These are phyloP conservation scores for Vitis amurensis DNA, from an alignment of 164 flowering plant species.

Conservation along the genomic window DNA sequence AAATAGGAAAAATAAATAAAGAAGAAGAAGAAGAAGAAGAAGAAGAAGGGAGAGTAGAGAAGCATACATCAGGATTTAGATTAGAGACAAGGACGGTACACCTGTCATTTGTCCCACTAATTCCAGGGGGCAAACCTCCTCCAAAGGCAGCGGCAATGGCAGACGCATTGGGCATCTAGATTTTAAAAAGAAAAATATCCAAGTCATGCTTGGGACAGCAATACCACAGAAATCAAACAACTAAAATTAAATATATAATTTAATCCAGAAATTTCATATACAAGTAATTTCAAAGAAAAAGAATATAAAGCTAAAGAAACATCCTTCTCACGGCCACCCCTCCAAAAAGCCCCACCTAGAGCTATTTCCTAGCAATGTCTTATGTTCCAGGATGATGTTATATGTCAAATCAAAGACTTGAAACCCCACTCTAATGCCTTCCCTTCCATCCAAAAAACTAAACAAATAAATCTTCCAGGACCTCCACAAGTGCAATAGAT, in stretches of 20 bases:
- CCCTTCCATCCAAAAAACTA: no score
- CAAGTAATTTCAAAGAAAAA: no score
- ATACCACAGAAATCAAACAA: neutral
- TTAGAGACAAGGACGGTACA: slow-evolving; percentile 90
- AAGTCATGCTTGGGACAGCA: neutral
- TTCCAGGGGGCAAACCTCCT: slow-evolving; percentile 93
- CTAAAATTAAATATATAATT: neutral
- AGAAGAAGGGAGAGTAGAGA: neutral
- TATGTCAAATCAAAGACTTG: no score
- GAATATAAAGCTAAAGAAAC: no score
- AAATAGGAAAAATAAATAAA: neutral
- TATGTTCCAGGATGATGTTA: no score
- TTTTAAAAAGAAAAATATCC: slow-evolving; percentile 4
- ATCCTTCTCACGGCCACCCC: no score
- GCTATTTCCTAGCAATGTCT: neutral
- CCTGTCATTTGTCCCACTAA: slow-evolving; percentile 92
- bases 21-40: no score
- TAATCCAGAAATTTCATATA: neutral
- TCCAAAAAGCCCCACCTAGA: no score
- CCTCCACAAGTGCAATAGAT: neutral
- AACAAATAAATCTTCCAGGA: neutral
- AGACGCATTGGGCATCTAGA: slow-evolving; percentile 83
- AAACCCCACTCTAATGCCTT: no score
- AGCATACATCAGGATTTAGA: slow-evolving; percentile 82
- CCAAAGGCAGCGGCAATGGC: slow-evolving; percentile 94